Conservation (phyloP, 2,329 filamentous ascomycete species). For the Aspergillus sp. region DNA sequence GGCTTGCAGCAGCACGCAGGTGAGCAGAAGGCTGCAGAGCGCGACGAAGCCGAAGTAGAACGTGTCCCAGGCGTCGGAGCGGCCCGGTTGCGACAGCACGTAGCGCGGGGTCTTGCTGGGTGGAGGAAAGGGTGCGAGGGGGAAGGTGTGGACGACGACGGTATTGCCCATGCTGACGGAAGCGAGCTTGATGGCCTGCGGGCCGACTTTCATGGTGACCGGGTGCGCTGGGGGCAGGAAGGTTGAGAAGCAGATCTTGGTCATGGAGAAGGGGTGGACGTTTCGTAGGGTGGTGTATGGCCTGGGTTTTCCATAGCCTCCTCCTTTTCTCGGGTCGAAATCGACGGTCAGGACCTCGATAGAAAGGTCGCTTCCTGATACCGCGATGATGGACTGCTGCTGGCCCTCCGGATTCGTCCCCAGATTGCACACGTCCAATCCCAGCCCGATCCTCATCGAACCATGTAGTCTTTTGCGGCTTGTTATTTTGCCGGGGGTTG, state of each 20-base stretch:
- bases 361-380: slow-evolving; percentile 70
- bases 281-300: slow-evolving; percentile 44
- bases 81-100: slow-evolving; percentile 53
- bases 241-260: slow-evolving; percentile 42
- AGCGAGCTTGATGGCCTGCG: slow-evolving; percentile 64
- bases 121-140: slow-evolving; percentile 44
- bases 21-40: slow-evolving; percentile 52
- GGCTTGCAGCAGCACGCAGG: slow-evolving; percentile 53
- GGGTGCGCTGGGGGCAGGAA: slow-evolving; percentile 44
- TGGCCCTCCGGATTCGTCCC: slow-evolving; percentile 50
- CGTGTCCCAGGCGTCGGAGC: slow-evolving; percentile 45
- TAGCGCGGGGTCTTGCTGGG: slow-evolving; percentile 53
- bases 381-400: slow-evolving; percentile 69
- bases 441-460: slow-evolving; percentile 63
- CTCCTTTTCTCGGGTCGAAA: slow-evolving; percentile 40
- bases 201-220: slow-evolving; percentile 38
- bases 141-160: slow-evolving; percentile 69
- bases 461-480: slow-evolving; percentile 53
- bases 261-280: slow-evolving; percentile 52
- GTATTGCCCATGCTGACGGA: slow-evolving; percentile 74
- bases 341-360: slow-evolving; percentile 71
- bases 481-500: slow-evolving; percentile 35
- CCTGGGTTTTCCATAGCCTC: slow-evolving; percentile 39
- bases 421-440: slow-evolving; percentile 66
- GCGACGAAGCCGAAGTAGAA: slow-evolving; percentile 49